phyloP scores from a whole-genome alignment of 2,329 filamentous ascomycete species.

The Talaromyces verruculosus region DNA sequence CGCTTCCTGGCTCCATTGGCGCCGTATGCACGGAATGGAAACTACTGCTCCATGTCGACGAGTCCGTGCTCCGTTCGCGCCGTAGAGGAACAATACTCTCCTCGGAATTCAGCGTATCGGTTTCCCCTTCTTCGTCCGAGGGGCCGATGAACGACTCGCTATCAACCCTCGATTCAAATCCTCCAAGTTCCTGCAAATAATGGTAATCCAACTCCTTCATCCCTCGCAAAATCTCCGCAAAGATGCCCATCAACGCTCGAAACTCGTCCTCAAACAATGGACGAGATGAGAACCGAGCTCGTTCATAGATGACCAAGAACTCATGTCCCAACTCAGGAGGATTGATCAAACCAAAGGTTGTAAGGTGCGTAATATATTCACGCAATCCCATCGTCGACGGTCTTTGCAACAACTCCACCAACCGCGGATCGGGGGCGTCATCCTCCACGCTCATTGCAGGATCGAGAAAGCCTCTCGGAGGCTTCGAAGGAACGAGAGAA shows the following conservation, averaged over 20 bases:
- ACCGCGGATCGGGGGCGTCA: conserved; percentile 61
- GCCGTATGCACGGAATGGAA: conserved; percentile 32
- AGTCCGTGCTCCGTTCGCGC: conserved; percentile 30
- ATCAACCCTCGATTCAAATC: conserved; percentile 27
- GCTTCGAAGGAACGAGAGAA: conserved; percentile 69
- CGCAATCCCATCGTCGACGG: conserved; percentile 70
- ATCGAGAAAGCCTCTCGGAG: conserved; percentile 38
- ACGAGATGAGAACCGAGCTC: conserved; percentile 74
- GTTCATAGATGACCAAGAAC: conserved; percentile 78
- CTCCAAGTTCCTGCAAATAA: conserved; percentile 47
- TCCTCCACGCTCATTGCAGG: conserved; percentile 36
- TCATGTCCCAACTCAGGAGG: conserved; percentile 50
- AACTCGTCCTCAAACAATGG: conserved; percentile 71
- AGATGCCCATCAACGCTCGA: conserved; percentile 75
- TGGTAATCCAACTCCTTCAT: conserved; percentile 67
- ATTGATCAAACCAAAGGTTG: conserved; percentile 63
- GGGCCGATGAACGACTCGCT: conserved; percentile 40
- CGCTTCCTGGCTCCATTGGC: conserved; percentile 25
- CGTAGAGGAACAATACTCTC: conserved; percentile 27
- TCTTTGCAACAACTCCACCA: conserved; percentile 70
- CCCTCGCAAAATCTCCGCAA: conserved; percentile 73
- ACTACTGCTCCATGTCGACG: conserved; percentile 29
- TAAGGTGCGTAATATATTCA: conserved; percentile 73
- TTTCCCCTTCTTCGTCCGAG: conserved; percentile 43
- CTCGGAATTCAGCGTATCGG: conserved; percentile 34